Base-by-base conservation (phyloP, 1,284 basidiomycete species). In the Dichomitus squalens region DNA sequence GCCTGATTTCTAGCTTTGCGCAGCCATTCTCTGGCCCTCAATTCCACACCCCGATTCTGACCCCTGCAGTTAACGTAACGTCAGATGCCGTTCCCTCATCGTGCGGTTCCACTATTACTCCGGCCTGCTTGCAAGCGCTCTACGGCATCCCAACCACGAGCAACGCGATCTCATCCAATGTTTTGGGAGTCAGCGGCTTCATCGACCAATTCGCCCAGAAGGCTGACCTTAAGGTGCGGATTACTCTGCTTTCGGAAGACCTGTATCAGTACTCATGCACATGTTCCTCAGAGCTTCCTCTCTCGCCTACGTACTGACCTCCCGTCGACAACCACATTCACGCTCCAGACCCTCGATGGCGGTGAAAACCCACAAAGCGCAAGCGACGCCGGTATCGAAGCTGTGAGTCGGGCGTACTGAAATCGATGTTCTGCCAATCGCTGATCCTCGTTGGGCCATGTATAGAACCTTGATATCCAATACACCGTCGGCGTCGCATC, bases 401-500 rank as follows among this genome's bases (percentile, higher is more conserved):
- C 84, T 35, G 72, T 73, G 40, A 75, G 78, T 54, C 73, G 11
- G 29, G 29, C 29, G 78, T 29, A 9, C 4, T 12, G 8, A 11
- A 8, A 2, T n/a, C 25, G 6, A 16, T 14, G 7, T 16, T 4
- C 34, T 12, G 48, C 16, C 3, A 41, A 12, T 12, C 11, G 27
- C 2, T 40, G 4, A 1, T 43, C 5, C 12, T 18, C 3, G 21
- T 35, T 7, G 16, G 7, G 9, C 27, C 41, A 41, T 18, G 47
- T 36, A 7, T 40, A 46, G 46, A 83, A 86, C 65, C 74, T 88
- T 8, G 84, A 87, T 61, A 81, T 84, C 34, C 83, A 88, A 71
- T 86, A 86, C 56, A 80, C 83, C 7, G 79, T 77, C 14, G 84
- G 80, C 16, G 72, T 88, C 81, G 82, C 72, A 80, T 81, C 73